Base-by-base conservation (phyloP, 2,329 filamentous ascomycete species). In the Cladosporium sp. region DNA sequence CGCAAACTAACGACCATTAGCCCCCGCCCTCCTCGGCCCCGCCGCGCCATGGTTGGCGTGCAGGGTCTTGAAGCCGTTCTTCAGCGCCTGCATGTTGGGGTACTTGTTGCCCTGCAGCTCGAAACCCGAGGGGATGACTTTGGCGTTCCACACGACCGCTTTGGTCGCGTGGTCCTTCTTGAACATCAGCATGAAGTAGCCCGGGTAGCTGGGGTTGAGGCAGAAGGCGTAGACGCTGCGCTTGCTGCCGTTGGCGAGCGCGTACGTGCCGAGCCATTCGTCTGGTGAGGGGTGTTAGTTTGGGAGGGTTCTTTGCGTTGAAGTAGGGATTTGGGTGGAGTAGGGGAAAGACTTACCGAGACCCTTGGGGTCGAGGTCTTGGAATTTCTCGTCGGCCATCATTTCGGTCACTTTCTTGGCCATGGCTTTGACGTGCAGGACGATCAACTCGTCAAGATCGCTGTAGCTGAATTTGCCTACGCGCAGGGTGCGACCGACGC, bases 401-500 rank as follows among this genome's bases (percentile, higher is more conserved):
- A 99, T 85, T 75, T 99, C 92, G 58, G 95, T 89, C 45, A 97
- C 92, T 78, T 99, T 99, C 71, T 86, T 88, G 15, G 90, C 88
- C 93, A 97, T 99, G 47, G 91, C 89, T 74, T 96, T 93, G 66
- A 99, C 89, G 67, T 99, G 93, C 64, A 93, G 88, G 65, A 95
- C 91, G 59, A 99, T 97, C 73, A 99, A 72, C 69, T 99, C 93
- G 71, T 99, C 93, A 54, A 99, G 77, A 84, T 99, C 93, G 54
- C 84, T 89, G 74, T 99, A 99, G 7, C 83, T 92, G 71, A 90
- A 91, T 68, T 91, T 92, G 60, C 88, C 88, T 48, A 99, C 88
- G 57, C 88, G 88, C 48, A 99, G 79, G 37, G 86, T 84, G 61
- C 85, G 86, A 56, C 93, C 93, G 3, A 97, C 86, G 0, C 90